These are phyloP conservation scores for Pugionium dolabratum DNA, from an alignment of 345 rosid genomes.

Conservation along the genomic window DNA sequence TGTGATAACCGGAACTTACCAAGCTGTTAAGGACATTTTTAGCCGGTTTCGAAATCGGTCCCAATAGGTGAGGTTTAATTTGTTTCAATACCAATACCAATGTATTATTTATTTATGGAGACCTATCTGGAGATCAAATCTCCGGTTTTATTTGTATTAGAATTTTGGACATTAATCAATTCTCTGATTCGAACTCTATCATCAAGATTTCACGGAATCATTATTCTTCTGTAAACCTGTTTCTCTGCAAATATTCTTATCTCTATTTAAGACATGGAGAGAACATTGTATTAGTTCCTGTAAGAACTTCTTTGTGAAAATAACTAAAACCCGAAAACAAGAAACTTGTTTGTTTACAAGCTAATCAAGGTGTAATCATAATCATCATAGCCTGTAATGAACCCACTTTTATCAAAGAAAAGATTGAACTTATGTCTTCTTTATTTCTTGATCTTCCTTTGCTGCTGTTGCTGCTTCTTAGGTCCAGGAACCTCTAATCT, in stretches of 20 bases:
- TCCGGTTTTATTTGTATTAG: too few relatives aligned
- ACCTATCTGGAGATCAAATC: too few relatives aligned
- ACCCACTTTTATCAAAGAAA: slow-evolving; percentile 5
- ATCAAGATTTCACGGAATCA: too few relatives aligned
- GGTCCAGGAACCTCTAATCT: slow-evolving; percentile 87
- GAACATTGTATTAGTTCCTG: too few relatives aligned
- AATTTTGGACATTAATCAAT: too few relatives aligned
- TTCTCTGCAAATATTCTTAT: too few relatives aligned
- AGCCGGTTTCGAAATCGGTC: not conserved
- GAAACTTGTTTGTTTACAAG: slow-evolving; percentile 19
- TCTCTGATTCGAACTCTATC: too few relatives aligned
- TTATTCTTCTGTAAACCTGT: too few relatives aligned
- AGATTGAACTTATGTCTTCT: not conserved
- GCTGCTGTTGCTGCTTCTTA: slow-evolving; percentile 50
- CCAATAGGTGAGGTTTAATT: not conserved
- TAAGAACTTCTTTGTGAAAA: slow-evolving; percentile 8
- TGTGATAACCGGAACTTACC: not conserved
- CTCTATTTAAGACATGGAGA: too few relatives aligned
- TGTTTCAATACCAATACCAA: not conserved
- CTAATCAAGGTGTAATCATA: slow-evolving; percentile 28
- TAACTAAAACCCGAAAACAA: slow-evolving; percentile 22
- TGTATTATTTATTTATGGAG: too few relatives aligned
- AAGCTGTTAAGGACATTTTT: not conserved
- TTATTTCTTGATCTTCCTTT: slow-evolving; percentile 80
- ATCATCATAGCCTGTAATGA: slow-evolving; percentile 22